These are phyloP conservation scores for Aspergillus spinulosporus DNA, from an alignment of 2,329 filamentous ascomycete species.

Conservation along the genomic window DNA sequence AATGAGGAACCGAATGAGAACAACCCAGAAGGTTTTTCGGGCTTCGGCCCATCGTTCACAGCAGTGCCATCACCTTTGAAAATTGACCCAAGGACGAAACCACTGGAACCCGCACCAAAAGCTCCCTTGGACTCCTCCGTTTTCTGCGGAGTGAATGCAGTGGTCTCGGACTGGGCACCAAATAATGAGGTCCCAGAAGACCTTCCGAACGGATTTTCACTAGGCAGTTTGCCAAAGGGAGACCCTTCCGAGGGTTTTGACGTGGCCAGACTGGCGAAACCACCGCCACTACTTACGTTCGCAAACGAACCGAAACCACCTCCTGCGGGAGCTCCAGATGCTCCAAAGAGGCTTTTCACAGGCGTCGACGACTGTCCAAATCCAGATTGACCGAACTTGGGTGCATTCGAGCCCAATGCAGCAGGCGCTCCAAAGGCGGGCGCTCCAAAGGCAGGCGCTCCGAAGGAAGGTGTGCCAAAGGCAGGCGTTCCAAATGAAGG, in stretches of 20 bases:
- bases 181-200: conserved; percentile 33
- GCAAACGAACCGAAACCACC: conserved; percentile 41
- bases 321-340: conserved; percentile 23
- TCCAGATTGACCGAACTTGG: conserved; percentile 35
- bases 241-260: conserved; percentile 26
- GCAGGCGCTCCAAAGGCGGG: conserved; percentile 39
- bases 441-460: conserved; percentile 29
- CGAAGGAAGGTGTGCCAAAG: no score
- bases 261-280: conserved; percentile 28
- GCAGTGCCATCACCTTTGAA: conserved; percentile 47
- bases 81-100: conserved; percentile 47
- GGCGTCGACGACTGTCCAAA: conserved; percentile 31
- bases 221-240: conserved; percentile 30
- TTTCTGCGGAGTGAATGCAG: conserved; percentile 32
- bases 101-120: conserved; percentile 31
- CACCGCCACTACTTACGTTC: conserved; percentile 18
- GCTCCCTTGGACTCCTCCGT: conserved; percentile 28
- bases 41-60: conserved; percentile 42
- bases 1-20: conserved; percentile 44
- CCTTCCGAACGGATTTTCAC: conserved; percentile 33
- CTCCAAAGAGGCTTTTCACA: conserved; percentile 28
- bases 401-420: conserved; percentile 34
- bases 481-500: no score
- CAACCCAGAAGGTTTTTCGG: conserved; percentile 35
- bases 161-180: conserved; percentile 27